Percentiles rank a stretch among this genome's conserved stretches.
These are phyloP conservation scores for Postia placenta DNA, from an alignment of 768 basidiomycete species.

Conservation along the genomic window DNA sequence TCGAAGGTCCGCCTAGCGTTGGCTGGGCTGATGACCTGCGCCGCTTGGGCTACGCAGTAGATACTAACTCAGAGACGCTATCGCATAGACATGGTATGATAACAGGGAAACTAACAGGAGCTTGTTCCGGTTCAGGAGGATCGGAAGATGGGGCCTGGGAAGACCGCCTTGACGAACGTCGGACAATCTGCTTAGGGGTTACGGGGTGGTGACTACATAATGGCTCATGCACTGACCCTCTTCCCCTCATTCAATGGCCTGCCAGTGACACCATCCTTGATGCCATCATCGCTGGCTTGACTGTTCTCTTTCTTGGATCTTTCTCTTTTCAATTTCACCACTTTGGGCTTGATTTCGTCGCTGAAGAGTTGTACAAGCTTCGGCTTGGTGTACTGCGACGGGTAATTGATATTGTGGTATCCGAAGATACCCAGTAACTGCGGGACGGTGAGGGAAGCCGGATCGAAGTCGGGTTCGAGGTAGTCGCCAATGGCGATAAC, in stretches of 20 bases:
- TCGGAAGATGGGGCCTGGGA: slow-evolving; percentile 47
- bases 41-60: slow-evolving; percentile 55
- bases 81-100: slow-evolving; percentile 11
- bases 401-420: slow-evolving; percentile 71
- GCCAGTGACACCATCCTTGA: slow-evolving; percentile 81
- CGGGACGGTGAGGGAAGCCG: slow-evolving; percentile 67
- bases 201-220: slow-evolving; percentile 9
- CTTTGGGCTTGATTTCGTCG: slow-evolving; percentile 61
- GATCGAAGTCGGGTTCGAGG: slow-evolving; percentile 73
- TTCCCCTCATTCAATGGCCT: slow-evolving; percentile 44
- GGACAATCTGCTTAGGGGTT: slow-evolving; percentile 19
- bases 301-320: slow-evolving; percentile 61
- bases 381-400: slow-evolving; percentile 69
- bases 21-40: slow-evolving; percentile 79
- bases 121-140: slow-evolving; percentile 27
- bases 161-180: slow-evolving; percentile 60
- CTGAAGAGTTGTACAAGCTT: slow-evolving; percentile 76
- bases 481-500: slow-evolving; percentile 73
- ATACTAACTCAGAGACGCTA: background rate
- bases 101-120: slow-evolving; percentile 47
- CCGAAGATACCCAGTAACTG: slow-evolving; percentile 74
- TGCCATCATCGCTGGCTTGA: slow-evolving; percentile 75
- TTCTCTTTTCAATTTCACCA: slow-evolving; percentile 54
- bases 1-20: slow-evolving; percentile 44
- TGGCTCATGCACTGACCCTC: slow-evolving; percentile 30